Percentiles rank a stretch among this genome's conserved stretches.
Evolutionary conservation across 352 stramenopile species (phyloP).

Genomic region (Phytophthora sp.): DNA sequence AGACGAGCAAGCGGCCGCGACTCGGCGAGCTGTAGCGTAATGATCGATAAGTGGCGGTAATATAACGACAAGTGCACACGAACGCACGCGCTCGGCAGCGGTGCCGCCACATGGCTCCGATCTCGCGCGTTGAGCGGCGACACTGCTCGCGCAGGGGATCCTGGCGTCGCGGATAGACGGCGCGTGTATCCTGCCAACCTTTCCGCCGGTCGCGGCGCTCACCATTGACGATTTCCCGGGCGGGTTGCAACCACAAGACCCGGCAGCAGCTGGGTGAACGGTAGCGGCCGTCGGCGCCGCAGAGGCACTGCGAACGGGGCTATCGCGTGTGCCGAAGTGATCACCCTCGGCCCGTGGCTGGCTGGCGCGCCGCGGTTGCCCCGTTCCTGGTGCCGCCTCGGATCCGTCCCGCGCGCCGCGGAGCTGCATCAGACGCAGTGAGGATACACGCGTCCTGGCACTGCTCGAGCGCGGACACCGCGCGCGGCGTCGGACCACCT

Average conservation of each 20-base stretch:
- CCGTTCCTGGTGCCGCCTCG: constrained; percentile 7
- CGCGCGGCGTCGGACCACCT: background rate
- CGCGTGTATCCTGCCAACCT: constrained; percentile 17
- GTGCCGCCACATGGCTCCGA: too few relatives aligned
- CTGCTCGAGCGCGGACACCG: constrained; percentile 1
- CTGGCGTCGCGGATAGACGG: constrained; percentile 6
- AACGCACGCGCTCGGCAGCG: background rate
- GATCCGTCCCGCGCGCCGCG: constrained; percentile 6
- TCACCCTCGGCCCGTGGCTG: too few relatives aligned
- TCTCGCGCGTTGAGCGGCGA: too few relatives aligned
- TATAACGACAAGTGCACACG: background rate
- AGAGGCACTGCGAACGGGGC: too few relatives aligned
- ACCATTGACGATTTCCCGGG: background rate
- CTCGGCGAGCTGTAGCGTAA: constrained; percentile 5
- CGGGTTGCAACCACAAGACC: background rate
- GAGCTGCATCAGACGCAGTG: too few relatives aligned
- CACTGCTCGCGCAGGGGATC: constrained; percentile 11
- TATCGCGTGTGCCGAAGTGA: too few relatives aligned
- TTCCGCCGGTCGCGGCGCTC: background rate
- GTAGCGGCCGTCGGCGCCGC: too few relatives aligned
- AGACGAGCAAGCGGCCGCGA: constrained; percentile 22
- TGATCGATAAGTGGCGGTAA: background rate
- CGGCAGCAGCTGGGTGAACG: background rate
- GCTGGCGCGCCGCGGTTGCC: too few relatives aligned
- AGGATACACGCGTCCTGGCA: constrained; percentile 23